Evolutionary conservation across 257 asterid genomes (phyloP), one percentile per base, ranked within the genome.

Genomic region (Solanum bukasovii): DNA sequence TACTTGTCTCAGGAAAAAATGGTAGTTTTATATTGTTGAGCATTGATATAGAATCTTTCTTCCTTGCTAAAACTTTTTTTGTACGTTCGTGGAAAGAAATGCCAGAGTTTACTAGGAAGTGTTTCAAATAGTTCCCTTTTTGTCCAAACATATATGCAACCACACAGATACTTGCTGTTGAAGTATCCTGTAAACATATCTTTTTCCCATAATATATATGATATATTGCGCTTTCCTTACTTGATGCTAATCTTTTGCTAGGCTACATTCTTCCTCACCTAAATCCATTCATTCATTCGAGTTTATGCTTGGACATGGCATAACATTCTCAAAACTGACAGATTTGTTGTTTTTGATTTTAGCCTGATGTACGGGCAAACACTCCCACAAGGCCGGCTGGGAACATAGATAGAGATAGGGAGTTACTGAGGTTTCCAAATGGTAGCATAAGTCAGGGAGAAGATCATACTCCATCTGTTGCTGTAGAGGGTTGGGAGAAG

Each of bases 401-500:
- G 85, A 77, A 81, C 88, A 87, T 90, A 87, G 97, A 94, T 85
- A 95, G 93, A 92, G 98, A 95, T 89, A 93, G 92, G 92, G 98
- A 95, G 88, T 87, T 89, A 79, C 89, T 88, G 88, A 92, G 98
- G 91, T 90, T 92, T 85, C 89, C 98, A 87, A 93, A 87, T 88
- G 88, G 93, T 90, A 91, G 89, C 91, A 87, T 91, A 83, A 92
- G 87, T 67, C 98, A 92, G 88, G 91, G 95, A 56, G 98, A 95
- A 88, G 96, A 93, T 90, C 92, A 95, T 84, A 75, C 92, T 52
- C 88, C 92, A 63, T 91, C 98, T 34, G 85, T 91, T 86, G 91
- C 92, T 81, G 93, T 92, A 88, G 98, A 95, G 88, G 98, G 98
- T 91, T 96, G 98, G 99, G 99, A 96, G 90, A 94, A 92, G 90